Evolutionary conservation across 2,329 filamentous ascomycete species (phyloP).

Genomic region (Trichoderma sp.): DNA sequence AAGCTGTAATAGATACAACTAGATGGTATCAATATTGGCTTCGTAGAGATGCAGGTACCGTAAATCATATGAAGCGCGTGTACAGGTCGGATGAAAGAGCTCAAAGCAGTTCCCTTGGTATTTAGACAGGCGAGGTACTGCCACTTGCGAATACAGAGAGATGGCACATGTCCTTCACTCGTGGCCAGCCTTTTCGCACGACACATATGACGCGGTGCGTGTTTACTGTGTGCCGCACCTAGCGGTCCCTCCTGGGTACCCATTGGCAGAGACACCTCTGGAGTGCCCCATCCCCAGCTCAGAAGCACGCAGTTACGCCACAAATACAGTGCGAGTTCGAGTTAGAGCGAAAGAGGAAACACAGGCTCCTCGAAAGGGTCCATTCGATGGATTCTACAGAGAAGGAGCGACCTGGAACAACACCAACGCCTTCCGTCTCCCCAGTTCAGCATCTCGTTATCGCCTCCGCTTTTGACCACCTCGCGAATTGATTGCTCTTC

Average conservation of each 20-base stretch:
- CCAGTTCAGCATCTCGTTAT: background rate
- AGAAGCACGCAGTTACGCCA: slow-evolving; percentile 9
- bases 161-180: background rate
- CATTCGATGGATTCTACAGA: background rate
- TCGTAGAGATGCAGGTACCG: too few species aligned
- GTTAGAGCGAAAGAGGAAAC: too few species aligned
- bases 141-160: too few species aligned
- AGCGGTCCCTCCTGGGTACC: background rate
- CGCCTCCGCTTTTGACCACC: background rate
- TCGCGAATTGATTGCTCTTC: background rate
- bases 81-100: too few species aligned
- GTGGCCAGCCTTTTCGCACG: background rate
- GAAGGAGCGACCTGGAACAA: background rate
- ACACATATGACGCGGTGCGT: background rate
- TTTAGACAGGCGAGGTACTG: too few species aligned
- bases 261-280: background rate
- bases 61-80: too few species aligned
- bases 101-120: too few species aligned
- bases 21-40: too few species aligned
- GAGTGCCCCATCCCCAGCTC: background rate
- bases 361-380: slow-evolving; percentile 8
- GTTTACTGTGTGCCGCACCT: slow-evolving; percentile 6
- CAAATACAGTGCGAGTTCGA: slow-evolving; percentile 18
- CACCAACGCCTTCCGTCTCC: slow-evolving; percentile 5
- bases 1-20: too few species aligned